Conservation (phyloP, 192 early-diverging fungal genomes). For the Coemansia sp. region DNA sequence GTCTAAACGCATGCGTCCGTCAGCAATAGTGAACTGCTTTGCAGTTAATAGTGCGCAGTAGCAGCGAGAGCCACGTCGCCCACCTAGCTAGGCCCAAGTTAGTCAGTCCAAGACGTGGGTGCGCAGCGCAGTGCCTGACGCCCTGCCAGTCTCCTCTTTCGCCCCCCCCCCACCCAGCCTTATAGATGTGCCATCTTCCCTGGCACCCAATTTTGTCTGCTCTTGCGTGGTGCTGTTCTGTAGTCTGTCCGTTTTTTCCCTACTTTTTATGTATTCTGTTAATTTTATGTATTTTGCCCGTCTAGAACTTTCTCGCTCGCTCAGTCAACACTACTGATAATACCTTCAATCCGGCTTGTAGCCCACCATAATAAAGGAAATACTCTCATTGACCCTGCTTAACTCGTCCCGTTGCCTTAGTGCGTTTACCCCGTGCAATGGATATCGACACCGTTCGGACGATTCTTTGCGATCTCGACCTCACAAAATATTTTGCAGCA, state of each 20-base stretch:
- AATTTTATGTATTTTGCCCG: conserved; percentile 20
- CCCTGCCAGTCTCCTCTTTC: background rate
- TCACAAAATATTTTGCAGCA: conserved; percentile 25
- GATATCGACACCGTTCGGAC: conserved; percentile 34
- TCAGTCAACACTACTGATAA: background rate
- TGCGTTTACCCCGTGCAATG: conserved; percentile 9
- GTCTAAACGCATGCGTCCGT: background rate
- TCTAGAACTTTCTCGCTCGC: conserved; percentile 4
- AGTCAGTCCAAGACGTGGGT: background rate
- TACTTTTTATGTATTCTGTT: conserved; percentile 7
- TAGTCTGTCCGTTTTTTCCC: conserved; percentile 3
- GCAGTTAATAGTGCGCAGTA: conserved; percentile 15
- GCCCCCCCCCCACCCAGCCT: background rate
- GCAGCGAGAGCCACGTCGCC: background rate
- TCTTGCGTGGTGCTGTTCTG: conserved; percentile 9
- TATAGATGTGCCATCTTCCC: conserved; percentile 10
- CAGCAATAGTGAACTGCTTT: conserved; percentile 7
- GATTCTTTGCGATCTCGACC: conserved; percentile 31
- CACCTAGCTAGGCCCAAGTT: background rate
- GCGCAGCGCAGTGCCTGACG: background rate
- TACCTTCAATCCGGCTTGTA: background rate
- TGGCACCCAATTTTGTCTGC: conserved; percentile 6
- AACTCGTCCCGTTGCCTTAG: background rate
- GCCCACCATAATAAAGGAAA: background rate
- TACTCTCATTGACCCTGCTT: background rate